Evolutionary conservation across 1,284 basidiomycete species (phyloP).

Genomic region (Takashimella tepidaria): DNA sequence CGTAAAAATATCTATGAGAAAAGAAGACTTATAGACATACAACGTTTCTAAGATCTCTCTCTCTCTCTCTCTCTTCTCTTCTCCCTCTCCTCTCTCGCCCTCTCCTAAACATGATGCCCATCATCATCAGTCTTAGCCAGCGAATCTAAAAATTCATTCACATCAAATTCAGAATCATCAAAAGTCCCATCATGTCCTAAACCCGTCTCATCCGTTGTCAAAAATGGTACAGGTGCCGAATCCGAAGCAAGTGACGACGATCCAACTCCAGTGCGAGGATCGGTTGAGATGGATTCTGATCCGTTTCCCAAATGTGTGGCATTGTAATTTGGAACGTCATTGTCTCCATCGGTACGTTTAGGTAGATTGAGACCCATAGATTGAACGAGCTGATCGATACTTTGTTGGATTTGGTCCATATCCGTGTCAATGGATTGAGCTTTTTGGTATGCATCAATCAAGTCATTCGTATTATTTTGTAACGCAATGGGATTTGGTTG

Average conservation of each 20-base stretch:
- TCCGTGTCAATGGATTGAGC: constrained; percentile 65
- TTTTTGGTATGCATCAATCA: constrained; percentile 59
- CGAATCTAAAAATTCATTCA: constrained; percentile 40
- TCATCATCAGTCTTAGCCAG: constrained; percentile 22
- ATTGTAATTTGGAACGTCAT: not conserved
- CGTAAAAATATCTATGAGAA: no score
- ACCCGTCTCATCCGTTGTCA: not conserved
- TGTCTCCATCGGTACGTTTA: not conserved
- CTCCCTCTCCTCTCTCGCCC: no score
- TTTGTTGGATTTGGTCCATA: constrained; percentile 64
- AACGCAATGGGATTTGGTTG: constrained; percentile 26
- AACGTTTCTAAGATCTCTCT: no score
- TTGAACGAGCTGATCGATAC: constrained; percentile 67
- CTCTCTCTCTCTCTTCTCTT: no score
- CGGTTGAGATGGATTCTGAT: not conserved
- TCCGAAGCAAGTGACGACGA: no score
- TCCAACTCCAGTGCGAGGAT: not conserved
- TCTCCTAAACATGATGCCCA: constrained; percentile 1
- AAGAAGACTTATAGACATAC: no score
- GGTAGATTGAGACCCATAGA: constrained; percentile 58
- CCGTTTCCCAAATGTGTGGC: not conserved
- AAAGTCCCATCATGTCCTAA: constrained; percentile 8
- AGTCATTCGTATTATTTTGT: constrained; percentile 31
- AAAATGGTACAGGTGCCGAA: not conserved
- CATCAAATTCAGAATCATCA: constrained; percentile 35